Percentiles rank a stretch among this genome's conserved stretches.
Evolutionary conservation across 2,329 filamentous ascomycete species (phyloP).

Genomic region (Trichophyton rubrum): DNA sequence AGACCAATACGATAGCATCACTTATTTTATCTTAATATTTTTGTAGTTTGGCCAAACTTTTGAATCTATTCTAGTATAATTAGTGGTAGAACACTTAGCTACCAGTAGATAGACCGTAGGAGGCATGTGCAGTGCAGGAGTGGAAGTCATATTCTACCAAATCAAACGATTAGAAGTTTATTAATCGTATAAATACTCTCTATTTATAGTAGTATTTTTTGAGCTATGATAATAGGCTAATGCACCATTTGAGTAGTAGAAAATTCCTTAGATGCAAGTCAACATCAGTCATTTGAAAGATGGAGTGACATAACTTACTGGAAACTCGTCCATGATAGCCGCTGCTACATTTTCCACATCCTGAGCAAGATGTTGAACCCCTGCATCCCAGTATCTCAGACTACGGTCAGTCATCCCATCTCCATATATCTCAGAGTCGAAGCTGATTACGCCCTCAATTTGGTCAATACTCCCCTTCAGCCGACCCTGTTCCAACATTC

Average conservation of each 20-base stretch:
- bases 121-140: no score
- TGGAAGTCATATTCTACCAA: no score
- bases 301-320: constrained; percentile 38
- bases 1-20: no score
- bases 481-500: constrained; percentile 92
- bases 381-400: constrained; percentile 76
- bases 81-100: no score
- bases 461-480: constrained; percentile 86
- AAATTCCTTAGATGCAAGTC: constrained; percentile 3
- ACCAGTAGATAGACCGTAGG: no score
- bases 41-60: no score
- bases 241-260: constrained; percentile 26
- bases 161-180: no score
- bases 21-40: no score
- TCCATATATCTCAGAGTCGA: constrained; percentile 60
- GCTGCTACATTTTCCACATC: constrained; percentile 81
- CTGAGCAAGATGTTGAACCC: constrained; percentile 74
- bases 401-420: constrained; percentile 54
- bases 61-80: no score
- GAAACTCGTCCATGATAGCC: constrained; percentile 66
- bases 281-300: neutral
- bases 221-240: constrained; percentile 12
- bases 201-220: neutral
- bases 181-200: no score
- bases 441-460: constrained; percentile 77